Conservation (phyloP, 176 grass and related monocot species). For the Ensete glaucum region DNA sequence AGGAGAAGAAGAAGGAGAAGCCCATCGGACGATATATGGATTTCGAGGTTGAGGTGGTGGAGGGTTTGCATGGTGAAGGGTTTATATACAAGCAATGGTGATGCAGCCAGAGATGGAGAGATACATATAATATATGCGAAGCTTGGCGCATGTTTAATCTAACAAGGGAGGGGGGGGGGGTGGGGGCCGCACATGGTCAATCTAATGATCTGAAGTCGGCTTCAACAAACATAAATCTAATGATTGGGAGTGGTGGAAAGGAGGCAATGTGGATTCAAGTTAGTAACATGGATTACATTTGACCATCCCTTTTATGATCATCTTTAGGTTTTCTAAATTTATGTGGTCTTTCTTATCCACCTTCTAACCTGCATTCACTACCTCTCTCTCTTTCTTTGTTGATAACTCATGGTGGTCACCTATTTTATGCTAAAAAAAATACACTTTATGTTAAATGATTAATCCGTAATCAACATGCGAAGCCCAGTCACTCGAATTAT, state of each 20-base stretch:
- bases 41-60: background rate
- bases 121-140: background rate
- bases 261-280: background rate
- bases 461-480: too few relatives aligned
- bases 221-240: too few relatives aligned
- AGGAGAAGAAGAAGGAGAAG: slow-evolving; percentile 70
- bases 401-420: too few relatives aligned
- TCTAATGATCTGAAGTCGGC: background rate
- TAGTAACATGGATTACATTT: slow-evolving; percentile 19
- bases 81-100: slow-evolving; percentile 17
- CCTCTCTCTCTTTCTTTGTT: too few relatives aligned
- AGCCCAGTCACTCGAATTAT: too few relatives aligned
- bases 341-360: too few relatives aligned
- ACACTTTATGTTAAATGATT: too few relatives aligned
- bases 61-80: slow-evolving; percentile 10
- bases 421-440: too few relatives aligned
- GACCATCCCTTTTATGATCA: background rate
- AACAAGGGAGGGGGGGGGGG: background rate
- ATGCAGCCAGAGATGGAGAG: background rate
- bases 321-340: too few relatives aligned
- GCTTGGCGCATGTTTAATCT: background rate
- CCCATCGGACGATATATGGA: slow-evolving; percentile 32
- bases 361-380: too few relatives aligned
- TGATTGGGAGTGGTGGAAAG: background rate
- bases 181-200: slow-evolving; percentile 16